Evolutionary conservation across 2,329 filamentous ascomycete species (phyloP).

Genomic region (Aspergillus latus): DNA sequence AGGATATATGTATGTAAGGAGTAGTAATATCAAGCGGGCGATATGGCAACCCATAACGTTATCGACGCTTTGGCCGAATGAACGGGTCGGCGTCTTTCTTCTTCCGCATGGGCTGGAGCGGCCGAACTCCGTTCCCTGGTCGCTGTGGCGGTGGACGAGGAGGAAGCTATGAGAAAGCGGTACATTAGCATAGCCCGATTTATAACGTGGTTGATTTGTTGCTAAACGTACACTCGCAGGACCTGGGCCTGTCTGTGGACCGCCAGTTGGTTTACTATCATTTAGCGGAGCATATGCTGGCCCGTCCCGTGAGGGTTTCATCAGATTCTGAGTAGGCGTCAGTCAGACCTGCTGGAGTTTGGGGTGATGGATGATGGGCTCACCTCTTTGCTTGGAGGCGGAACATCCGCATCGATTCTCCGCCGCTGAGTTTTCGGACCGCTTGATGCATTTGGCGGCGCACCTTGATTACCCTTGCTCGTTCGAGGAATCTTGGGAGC

Average conservation of each 20-base stretch:
- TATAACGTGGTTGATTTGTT: background rate
- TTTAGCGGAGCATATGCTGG: constrained; percentile 31
- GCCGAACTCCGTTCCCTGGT: constrained; percentile 23
- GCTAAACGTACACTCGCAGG: constrained; percentile 25
- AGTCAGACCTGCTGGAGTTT: background rate
- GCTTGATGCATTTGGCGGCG: constrained; percentile 28
- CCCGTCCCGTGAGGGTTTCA: constrained; percentile 41
- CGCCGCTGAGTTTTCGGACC: constrained; percentile 27
- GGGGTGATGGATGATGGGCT: constrained; percentile 3
- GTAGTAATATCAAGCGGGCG: background rate
- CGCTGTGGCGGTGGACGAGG: constrained; percentile 20
- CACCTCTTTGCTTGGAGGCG: constrained; percentile 20
- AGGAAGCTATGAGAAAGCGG: constrained; percentile 20
- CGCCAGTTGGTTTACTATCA: constrained; percentile 18
- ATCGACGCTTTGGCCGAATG: constrained; percentile 42
- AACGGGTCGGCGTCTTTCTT: constrained; percentile 44
- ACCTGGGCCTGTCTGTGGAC: constrained; percentile 18
- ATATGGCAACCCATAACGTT: constrained; percentile 3
- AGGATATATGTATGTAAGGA: background rate
- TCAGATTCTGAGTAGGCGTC: constrained; percentile 33
- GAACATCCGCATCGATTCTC: constrained; percentile 28
- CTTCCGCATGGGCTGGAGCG: constrained; percentile 36
- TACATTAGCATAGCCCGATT: constrained; percentile 16
- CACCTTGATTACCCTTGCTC: constrained; percentile 26
- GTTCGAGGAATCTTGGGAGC: constrained; percentile 28